phyloP scores from a whole-genome alignment of 2,329 filamentous ascomycete species.

The Ceratocystis albifundus region DNA sequence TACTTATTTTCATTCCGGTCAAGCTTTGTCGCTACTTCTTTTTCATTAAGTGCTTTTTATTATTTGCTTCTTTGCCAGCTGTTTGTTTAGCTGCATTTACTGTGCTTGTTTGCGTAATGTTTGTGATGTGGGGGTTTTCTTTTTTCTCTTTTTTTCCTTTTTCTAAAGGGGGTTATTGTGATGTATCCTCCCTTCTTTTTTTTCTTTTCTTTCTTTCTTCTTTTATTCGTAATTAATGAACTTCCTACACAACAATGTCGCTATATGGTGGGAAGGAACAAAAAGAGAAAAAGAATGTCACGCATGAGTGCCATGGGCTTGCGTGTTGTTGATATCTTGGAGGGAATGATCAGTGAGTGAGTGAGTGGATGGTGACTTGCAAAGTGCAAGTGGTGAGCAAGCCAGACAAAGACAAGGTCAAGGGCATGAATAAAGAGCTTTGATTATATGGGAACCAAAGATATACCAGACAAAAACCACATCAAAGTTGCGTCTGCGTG shows the following conservation, averaged over 20 bases:
- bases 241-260: neutral
- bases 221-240: conserved; percentile 11
- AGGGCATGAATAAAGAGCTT: neutral
- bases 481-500: neutral
- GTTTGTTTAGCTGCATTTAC: neutral
- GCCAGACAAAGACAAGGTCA: neutral
- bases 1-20: conserved; percentile 12
- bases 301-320: neutral
- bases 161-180: neutral
- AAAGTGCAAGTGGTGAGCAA: neutral
- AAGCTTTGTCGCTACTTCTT: neutral
- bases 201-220: neutral
- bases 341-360: neutral
- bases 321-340: neutral
- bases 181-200: conserved; percentile 4
- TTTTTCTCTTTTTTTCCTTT: neutral
- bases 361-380: neutral
- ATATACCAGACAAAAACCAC: too few relatives aligned
- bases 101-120: conserved; percentile 9
- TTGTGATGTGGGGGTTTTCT: neutral
- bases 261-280: neutral
- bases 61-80: neutral
- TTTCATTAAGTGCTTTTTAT: neutral
- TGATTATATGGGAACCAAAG: neutral
- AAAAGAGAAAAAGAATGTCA: neutral